phyloP scores from a whole-genome alignment of 148 eudicot genomes.

The Limonium bicolor region DNA sequence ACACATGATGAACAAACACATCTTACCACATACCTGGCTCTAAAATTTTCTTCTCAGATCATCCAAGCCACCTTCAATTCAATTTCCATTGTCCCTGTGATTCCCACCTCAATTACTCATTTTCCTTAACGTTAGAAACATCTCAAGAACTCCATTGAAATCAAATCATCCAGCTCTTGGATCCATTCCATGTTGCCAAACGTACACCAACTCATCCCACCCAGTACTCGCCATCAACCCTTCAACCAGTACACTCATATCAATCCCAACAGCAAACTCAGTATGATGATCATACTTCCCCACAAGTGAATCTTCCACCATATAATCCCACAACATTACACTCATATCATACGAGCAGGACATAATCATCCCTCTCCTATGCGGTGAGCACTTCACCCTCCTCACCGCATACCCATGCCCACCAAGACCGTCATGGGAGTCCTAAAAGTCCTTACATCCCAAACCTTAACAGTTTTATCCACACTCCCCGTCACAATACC shows the following conservation, averaged over 20 bases:
- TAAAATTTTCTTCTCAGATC: no score
- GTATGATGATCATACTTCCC: conserved; percentile 94
- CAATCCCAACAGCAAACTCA: conserved; percentile 92
- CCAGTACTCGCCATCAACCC: conserved; percentile 92
- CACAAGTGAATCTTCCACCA: conserved; percentile 75
- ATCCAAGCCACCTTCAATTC: no score
- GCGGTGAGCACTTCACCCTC: conserved; percentile 88
- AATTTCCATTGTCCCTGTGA: no score
- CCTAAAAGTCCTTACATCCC: conserved; percentile 81
- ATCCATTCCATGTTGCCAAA: conserved; percentile 91
- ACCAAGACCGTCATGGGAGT: conserved; percentile 53
- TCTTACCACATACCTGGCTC: no score
- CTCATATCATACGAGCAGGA: conserved; percentile 93
- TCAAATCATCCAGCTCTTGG: no score
- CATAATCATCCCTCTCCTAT: conserved; percentile 44
- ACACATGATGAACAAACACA: no score
- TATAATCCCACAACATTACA: conserved; percentile 87
- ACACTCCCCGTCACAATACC: conserved; percentile 64
- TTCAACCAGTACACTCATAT: conserved; percentile 96
- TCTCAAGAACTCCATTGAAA: no score
- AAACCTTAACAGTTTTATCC: conserved; percentile 72
- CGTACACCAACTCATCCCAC: conserved; percentile 95
- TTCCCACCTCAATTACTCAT: no score
- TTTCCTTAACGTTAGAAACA: no score
- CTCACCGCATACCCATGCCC: conserved; percentile 85